Evolutionary conservation across 192 early-diverging fungal species (phyloP).

Genomic region (Helicostylum pulchrum): DNA sequence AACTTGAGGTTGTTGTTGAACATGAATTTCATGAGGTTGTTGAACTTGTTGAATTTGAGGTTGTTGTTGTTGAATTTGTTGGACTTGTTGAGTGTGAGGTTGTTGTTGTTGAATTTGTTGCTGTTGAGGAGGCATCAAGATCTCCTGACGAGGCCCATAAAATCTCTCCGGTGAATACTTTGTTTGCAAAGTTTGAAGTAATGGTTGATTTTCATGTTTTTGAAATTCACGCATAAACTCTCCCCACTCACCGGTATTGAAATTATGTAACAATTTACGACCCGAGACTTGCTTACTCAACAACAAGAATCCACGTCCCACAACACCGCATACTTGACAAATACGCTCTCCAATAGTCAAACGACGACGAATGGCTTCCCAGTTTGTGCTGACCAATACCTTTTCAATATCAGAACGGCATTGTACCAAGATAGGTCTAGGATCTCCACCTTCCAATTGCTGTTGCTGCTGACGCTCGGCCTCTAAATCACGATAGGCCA

Average conservation of each 20-base stretch:
- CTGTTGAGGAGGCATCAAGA: not conserved
- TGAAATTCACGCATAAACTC: conserved; percentile 31
- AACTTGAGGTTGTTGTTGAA: not conserved
- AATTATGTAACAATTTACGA: conserved; percentile 37
- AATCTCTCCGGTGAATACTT: conserved; percentile 27
- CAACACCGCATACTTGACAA: conserved; percentile 20
- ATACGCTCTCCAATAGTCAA: conserved; percentile 41
- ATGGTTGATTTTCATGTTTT: conserved; percentile 18
- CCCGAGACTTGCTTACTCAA: conserved; percentile 33
- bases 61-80: not conserved
- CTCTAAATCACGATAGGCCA: conserved; percentile 34
- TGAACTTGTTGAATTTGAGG: not conserved
- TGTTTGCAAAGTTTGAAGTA: conserved; percentile 23
- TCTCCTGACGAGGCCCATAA: conserved; percentile 10
- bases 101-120: not conserved
- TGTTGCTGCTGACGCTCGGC: conserved; percentile 16
- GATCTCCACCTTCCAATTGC: conserved; percentile 6
- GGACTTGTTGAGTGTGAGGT: not conserved
- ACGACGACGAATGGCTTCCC: conserved; percentile 39
- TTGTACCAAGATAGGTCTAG: conserved; percentile 26
- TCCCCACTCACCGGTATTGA: conserved; percentile 36
- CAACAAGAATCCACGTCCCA: conserved; percentile 33
- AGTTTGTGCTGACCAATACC: conserved; percentile 32
- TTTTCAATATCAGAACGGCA: conserved; percentile 35
- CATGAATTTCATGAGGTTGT: not conserved